Evolutionary conservation across 2,329 filamentous ascomycete species (phyloP).

Genomic region (Kalmusia sp.): DNA sequence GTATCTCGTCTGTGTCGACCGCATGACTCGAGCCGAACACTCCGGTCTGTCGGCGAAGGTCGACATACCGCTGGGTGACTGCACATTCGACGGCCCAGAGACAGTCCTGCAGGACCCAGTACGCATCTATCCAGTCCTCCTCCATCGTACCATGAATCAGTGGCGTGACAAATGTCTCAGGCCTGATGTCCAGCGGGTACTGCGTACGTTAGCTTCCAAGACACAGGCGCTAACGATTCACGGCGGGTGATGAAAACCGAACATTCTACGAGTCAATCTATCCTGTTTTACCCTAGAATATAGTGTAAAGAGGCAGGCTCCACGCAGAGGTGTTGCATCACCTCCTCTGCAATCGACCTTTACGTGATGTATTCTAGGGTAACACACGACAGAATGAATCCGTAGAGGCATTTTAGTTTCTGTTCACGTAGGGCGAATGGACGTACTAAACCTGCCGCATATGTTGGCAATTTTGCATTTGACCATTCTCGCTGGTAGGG

Average conservation of each 20-base stretch:
- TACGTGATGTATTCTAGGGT: too few relatives aligned
- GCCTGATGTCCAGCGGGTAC: constrained; percentile 43
- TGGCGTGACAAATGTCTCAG: constrained; percentile 31
- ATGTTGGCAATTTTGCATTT: constrained; percentile 35
- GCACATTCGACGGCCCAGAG: constrained; percentile 45
- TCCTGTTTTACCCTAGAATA: too few relatives aligned
- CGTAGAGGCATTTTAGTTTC: too few relatives aligned
- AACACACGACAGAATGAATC: too few relatives aligned
- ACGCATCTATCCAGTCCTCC: constrained; percentile 40
- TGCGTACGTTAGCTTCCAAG: constrained; percentile 22
- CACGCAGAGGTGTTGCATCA: too few relatives aligned
- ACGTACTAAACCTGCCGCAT: constrained; percentile 39
- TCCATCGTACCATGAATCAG: constrained; percentile 31
- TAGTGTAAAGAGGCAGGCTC: too few relatives aligned
- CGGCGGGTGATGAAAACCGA: too few relatives aligned
- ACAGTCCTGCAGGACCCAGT: constrained; percentile 43
- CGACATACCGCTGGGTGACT: constrained; percentile 44
- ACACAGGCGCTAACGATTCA: background rate
- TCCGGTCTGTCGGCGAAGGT: constrained; percentile 30
- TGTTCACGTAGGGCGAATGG: background rate
- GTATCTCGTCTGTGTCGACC: constrained; percentile 27
- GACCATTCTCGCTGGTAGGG: constrained; percentile 25
- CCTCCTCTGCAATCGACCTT: too few relatives aligned
- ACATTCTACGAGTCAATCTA: too few relatives aligned
- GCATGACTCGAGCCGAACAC: constrained; percentile 12